Evolutionary conservation across 2,329 filamentous ascomycete species (phyloP), one percentile per base, ranked within the genome.

Genomic region (Talaromyces piceae): DNA sequence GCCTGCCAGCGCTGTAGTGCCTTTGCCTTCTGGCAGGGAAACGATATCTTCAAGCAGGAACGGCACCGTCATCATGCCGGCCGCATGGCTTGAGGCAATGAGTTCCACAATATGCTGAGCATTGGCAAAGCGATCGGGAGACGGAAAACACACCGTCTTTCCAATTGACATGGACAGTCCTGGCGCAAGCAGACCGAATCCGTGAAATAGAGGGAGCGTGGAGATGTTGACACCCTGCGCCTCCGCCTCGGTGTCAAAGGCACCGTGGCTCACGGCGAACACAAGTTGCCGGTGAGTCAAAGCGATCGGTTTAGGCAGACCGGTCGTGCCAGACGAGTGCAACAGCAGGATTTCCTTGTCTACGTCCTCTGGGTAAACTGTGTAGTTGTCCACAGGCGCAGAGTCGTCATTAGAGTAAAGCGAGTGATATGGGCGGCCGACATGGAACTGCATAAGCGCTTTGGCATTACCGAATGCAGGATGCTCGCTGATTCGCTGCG

Each of bases 11-110:
- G 26, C 49, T n/a, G 44, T 18, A 26, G 20, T 45, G 4, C 43
- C 49, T 31, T 51, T 28, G 11, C 39, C 20, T 6, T 51, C 28
- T 41, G 49, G 30, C 20, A 51, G 31, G 5, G 45, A 31, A 16
- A 43, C 41, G 4, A 51, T 51, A 27, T 51, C 49, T 31, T 51
- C 49, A 12, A 51, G 41, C 22, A 51, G 26, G 11, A 43, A 51
- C 20, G 49, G 49, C 41, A 51, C 49, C 23, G 49, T 45, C 30
- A 51, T 33, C 31, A 51, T 22, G 5, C 41, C 33, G 4, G 23
- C 26, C 28, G 49, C 41, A 6, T 45, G 25, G 18, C 41, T 51
- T 13, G 22, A 25, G 16, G 11, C 41, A 3, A 46, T 25, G 20
- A 51, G 30, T 31, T 51, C 20, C 11, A 45, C 26, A 25, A 31